Evolutionary conservation across 768 basidiomycete genomes (phyloP), one percentile per base, ranked within the genome.

Genomic region (Trametes elegans): DNA sequence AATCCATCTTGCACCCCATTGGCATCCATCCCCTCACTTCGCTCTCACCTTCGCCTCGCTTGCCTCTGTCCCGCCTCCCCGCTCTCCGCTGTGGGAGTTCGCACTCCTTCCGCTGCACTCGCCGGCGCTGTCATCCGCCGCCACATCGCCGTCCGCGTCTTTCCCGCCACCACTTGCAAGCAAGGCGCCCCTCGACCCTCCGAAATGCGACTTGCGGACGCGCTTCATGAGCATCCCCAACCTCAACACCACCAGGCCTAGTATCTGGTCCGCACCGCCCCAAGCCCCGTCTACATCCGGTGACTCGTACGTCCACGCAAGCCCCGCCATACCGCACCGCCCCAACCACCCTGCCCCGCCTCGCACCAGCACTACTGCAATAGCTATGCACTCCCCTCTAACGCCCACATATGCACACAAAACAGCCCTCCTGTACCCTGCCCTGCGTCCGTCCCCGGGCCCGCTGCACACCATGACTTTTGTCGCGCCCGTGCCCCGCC

Each of bases 131-230:
- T n/a, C n/a, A n/a, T 45, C 49, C 27, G 21, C 28, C 16, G 51
- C 42, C n/a, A 36, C 42, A 36, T 45, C 55, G 32, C 35, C 45
- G 2, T 29, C 23, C 19, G 43, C 55, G 28, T 42, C 48, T n/a
- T 40, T 19, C 28, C 27, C 49, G 31, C 49, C 42, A 13, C 34
- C 28, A 19, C 11, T 26, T 21, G 8, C 47, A n/a, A 43, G 14
- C 18, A 16, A 24, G 23, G 16, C 19, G 49, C 36, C 35, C 26
- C 5, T 18, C 27, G 31, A 19, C 31, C 34, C 47, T 7, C 45
- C 56, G 49, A 42, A 53, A 58, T 55, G 56, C 60, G 44, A 45
- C 36, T 46, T 49, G 31, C 56, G 44, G 44, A 36, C 35, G 32
- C 55, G 56, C 27, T 53, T 52, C 44, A 39, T 46, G 38, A 26